A percentile compares a stretch with the other conserved stretches of the same genome.
These are phyloP conservation scores for Inga leiocalycina DNA, from an alignment of 306 rosid genomes.

Conservation along the genomic window DNA sequence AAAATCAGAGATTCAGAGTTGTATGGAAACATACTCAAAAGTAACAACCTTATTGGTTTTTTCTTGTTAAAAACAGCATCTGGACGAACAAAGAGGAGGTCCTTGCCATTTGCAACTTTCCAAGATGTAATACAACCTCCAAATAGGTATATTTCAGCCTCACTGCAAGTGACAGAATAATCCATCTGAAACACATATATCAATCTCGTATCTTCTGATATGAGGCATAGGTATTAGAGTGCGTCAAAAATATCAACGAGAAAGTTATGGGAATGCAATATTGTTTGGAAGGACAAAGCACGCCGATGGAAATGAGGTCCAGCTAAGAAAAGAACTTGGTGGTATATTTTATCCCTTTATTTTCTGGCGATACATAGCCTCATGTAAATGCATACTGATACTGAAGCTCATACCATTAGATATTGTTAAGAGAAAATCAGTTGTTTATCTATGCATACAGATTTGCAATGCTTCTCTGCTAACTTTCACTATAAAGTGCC, in stretches of 20 bases:
- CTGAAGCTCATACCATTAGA: background rate
- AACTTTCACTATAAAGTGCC: background rate
- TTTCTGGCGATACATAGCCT: too few species aligned
- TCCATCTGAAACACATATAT: background rate
- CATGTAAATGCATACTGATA: background rate
- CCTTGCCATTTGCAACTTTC: conserved; percentile 75
- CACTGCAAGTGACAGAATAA: conserved; percentile 54
- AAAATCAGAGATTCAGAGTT: background rate
- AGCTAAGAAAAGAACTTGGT: too few species aligned
- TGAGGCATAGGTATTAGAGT: background rate
- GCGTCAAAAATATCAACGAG: background rate
- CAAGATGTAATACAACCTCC: conserved; percentile 93
- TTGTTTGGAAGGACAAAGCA: background rate
- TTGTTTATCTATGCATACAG: background rate
- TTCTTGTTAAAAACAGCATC: conserved; percentile 87
- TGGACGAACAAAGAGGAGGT: conserved; percentile 91
- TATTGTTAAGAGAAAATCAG: background rate
- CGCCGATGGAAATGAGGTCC: background rate
- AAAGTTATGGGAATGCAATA: background rate
- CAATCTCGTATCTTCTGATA: background rate
- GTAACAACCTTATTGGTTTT: conserved; percentile 85
- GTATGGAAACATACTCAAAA: conserved; percentile 4
- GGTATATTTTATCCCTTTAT: too few species aligned
- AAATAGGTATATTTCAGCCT: conserved; percentile 78
- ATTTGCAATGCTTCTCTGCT: background rate